A percentile compares a stretch with the other conserved stretches of the same genome.
These are phyloP conservation scores for Ampelomyces quisqualis DNA, from an alignment of 2,329 filamentous ascomycete genomes.

Conservation along the genomic window DNA sequence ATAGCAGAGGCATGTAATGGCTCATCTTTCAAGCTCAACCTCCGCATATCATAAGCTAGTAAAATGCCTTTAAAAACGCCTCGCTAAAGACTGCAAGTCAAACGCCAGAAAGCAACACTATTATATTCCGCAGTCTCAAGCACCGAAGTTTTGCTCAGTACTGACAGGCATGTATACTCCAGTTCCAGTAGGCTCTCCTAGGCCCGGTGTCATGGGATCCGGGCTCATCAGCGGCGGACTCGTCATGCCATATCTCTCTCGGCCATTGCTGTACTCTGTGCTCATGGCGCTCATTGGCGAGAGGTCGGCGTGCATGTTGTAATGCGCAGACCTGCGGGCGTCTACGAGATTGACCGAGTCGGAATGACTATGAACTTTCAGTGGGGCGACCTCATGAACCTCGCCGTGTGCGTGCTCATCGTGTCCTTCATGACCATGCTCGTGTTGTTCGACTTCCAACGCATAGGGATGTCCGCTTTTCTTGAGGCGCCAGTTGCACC, in stretches of 20 bases:
- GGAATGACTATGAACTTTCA: slow-evolving; percentile 11
- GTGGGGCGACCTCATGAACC: slow-evolving; percentile 7
- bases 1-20: background rate
- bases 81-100: slow-evolving; percentile 2
- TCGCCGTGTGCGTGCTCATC: slow-evolving; percentile 20
- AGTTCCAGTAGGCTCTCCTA: slow-evolving; percentile 3
- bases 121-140: slow-evolving; percentile 4
- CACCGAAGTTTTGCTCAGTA: slow-evolving; percentile 17
- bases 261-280: slow-evolving; percentile 22
- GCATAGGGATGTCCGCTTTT: slow-evolving; percentile 36
- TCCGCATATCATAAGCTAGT: too few relatives aligned
- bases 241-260: slow-evolving; percentile 19
- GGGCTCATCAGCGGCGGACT: slow-evolving; percentile 21
- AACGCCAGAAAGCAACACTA: slow-evolving; percentile 2
- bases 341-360: slow-evolving; percentile 15
- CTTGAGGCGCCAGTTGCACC: slow-evolving; percentile 33
- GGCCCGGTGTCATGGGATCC: slow-evolving; percentile 3
- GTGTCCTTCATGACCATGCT: slow-evolving; percentile 18
- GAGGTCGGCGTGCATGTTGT: slow-evolving; percentile 20
- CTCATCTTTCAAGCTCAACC: too few relatives aligned
- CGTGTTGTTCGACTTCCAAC: slow-evolving; percentile 33
- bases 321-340: slow-evolving; percentile 23
- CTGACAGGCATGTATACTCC: slow-evolving; percentile 25
- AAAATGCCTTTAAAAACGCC: too few relatives aligned
- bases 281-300: slow-evolving; percentile 11